phyloP scores from a whole-genome alignment of 352 stramenopile genomes.

The Pythium phragmitis region DNA sequence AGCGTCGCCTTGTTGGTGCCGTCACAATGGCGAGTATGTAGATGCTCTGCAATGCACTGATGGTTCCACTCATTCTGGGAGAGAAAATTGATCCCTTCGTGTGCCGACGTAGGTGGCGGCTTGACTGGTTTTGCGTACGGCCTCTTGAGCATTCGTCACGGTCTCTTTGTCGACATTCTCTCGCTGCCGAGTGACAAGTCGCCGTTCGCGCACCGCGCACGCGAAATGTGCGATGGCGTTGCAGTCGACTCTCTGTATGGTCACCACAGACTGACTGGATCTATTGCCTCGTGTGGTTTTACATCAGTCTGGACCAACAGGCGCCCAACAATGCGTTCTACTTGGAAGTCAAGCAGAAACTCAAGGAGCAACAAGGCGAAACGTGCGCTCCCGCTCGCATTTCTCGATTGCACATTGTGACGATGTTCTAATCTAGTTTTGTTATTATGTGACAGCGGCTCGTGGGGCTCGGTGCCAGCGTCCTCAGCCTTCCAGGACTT shows the following conservation, averaged over 20 bases:
- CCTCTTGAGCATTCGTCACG: slow-evolving; percentile 62
- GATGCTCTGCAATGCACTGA: neutral
- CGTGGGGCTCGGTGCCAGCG: slow-evolving; percentile 35
- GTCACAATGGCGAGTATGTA: slow-evolving; percentile 28
- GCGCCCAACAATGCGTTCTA: slow-evolving; percentile 29
- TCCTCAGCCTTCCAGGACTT: slow-evolving; percentile 13
- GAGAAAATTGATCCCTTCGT: neutral
- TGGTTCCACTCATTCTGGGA: neutral
- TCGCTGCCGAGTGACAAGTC: slow-evolving; percentile 64
- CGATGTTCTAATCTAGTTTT: neutral
- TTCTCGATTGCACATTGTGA: neutral
- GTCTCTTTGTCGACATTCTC: slow-evolving; percentile 69
- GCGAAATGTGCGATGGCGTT: slow-evolving; percentile 41
- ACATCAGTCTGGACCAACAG: slow-evolving; percentile 20
- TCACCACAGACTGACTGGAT: neutral
- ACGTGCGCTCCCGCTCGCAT: slow-evolving; percentile 34
- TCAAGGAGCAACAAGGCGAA: slow-evolving; percentile 37
- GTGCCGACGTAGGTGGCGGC: slow-evolving; percentile 39
- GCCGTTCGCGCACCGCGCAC: slow-evolving; percentile 52
- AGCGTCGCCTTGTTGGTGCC: slow-evolving; percentile 25
- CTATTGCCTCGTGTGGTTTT: neutral
- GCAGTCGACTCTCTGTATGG: neutral
- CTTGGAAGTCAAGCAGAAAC: slow-evolving; percentile 50
- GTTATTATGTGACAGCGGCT: slow-evolving; percentile 33
- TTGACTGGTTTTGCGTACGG: slow-evolving; percentile 66